A percentile compares a stretch with the other conserved stretches of the same genome.
These are phyloP conservation scores for Boletus tomentosulus DNA, from an alignment of 768 basidiomycete species.

Conservation along the genomic window DNA sequence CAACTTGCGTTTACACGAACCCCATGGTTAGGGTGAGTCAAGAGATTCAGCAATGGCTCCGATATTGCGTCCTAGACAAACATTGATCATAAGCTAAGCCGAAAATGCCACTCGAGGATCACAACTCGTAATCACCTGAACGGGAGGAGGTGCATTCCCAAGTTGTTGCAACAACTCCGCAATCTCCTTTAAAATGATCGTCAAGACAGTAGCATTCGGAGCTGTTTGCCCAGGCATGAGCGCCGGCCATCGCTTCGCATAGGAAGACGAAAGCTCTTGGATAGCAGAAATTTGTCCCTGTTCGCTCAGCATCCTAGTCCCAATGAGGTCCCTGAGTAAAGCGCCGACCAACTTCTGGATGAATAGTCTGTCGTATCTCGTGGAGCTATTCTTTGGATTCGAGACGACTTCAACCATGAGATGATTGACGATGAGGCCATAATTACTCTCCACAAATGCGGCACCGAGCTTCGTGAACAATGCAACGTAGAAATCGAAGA, in stretches of 20 bases:
- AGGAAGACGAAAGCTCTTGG: slow-evolving; percentile 75
- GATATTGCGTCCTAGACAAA: slow-evolving; percentile 67
- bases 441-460: slow-evolving; percentile 78
- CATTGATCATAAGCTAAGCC: not conserved
- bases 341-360: slow-evolving; percentile 71
- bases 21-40: slow-evolving; percentile 82
- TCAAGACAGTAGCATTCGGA: slow-evolving; percentile 62
- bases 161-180: slow-evolving; percentile 83
- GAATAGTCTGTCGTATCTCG: slow-evolving; percentile 72
- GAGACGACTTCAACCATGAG: slow-evolving; percentile 74
- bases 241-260: slow-evolving; percentile 89
- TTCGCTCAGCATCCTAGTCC: slow-evolving; percentile 85
- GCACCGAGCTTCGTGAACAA: slow-evolving; percentile 73
- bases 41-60: slow-evolving; percentile 80
- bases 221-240: slow-evolving; percentile 82
- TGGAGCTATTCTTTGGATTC: slow-evolving; percentile 46
- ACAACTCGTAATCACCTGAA: slow-evolving; percentile 52
- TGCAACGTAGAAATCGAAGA: slow-evolving; percentile 85
- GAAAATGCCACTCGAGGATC: not conserved
- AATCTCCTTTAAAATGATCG: slow-evolving; percentile 76
- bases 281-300: slow-evolving; percentile 92
- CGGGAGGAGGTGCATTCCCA: slow-evolving; percentile 86
- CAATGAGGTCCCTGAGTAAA: slow-evolving; percentile 81
- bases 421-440: slow-evolving; percentile 73
- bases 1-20: slow-evolving; percentile 86